phyloP scores from a whole-genome alignment of 306 rosid genomes.

The Lathyrus oleraceus region DNA sequence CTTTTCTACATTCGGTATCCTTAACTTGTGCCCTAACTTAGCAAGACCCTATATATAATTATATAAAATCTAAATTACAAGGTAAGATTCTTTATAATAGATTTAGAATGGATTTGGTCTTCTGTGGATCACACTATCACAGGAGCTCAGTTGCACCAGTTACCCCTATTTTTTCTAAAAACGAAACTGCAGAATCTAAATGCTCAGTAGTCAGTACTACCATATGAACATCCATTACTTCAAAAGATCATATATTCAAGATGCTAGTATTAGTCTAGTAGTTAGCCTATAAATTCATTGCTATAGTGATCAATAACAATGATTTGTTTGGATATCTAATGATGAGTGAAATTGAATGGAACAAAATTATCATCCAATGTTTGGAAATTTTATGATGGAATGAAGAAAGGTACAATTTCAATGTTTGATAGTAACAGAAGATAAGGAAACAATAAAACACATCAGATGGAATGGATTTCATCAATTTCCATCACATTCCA shows the following conservation, averaged over 20 bases:
- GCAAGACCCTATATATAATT: neutral
- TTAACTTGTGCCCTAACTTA: too few species aligned
- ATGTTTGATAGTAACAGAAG: neutral
- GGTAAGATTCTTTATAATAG: neutral
- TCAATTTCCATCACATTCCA: neutral
- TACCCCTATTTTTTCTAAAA: neutral
- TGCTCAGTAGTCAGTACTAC: neutral
- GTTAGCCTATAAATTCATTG: neutral
- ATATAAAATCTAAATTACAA: neutral
- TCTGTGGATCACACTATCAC: neutral
- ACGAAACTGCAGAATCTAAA: neutral
- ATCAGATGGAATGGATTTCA: neutral
- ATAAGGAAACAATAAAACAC: neutral
- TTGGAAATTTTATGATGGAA: neutral
- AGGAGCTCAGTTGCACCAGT: neutral
- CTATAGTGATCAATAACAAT: neutral
- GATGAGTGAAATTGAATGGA: neutral
- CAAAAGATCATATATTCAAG: neutral
- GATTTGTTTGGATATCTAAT: neutral
- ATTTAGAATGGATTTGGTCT: neutral
- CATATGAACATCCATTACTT: conserved; percentile 10
- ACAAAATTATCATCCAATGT: neutral
- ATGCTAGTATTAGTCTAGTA: neutral
- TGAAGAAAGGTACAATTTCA: neutral
- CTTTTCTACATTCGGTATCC: too few species aligned